Percentiles rank a stretch among this genome's conserved stretches.
phyloP scores from a whole-genome alignment of 2,329 filamentous ascomycete genomes.

The Clathrospora elynae region DNA sequence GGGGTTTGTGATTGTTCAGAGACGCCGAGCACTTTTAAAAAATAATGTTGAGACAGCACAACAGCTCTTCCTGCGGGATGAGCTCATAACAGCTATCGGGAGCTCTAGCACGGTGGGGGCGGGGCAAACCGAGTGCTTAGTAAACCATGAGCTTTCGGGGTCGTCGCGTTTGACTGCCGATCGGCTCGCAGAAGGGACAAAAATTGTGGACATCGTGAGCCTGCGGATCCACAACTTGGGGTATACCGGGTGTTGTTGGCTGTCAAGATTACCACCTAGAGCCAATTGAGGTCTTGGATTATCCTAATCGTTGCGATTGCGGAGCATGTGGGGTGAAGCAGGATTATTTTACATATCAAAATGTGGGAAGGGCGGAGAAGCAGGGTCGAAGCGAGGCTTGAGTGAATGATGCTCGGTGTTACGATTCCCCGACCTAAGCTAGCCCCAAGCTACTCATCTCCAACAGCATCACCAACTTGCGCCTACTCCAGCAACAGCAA shows the following conservation, averaged over 20 bases:
- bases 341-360: slow-evolving; percentile 4
- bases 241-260: slow-evolving; percentile 31
- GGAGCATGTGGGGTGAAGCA: slow-evolving; percentile 12
- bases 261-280: slow-evolving; percentile 29
- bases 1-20: slow-evolving; percentile 1
- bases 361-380: slow-evolving; percentile 1
- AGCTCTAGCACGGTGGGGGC: slow-evolving; percentile 41
- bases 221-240: slow-evolving; percentile 38
- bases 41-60: slow-evolving; percentile 41
- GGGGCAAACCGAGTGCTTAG: slow-evolving; percentile 34
- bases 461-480: slow-evolving; percentile 5
- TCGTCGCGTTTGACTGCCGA: slow-evolving; percentile 26
- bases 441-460: slow-evolving; percentile 15
- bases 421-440: slow-evolving; percentile 18
- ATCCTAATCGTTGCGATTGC: slow-evolving; percentile 8
- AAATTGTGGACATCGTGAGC: slow-evolving; percentile 41
- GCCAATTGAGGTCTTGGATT: slow-evolving; percentile 17
- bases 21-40: slow-evolving; percentile 7
- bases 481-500: slow-evolving; percentile 6
- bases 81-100: slow-evolving; percentile 43
- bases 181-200: slow-evolving; percentile 24
- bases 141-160: slow-evolving; percentile 19
- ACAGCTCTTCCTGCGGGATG: slow-evolving; percentile 41
- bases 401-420: slow-evolving; percentile 19
- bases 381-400: slow-evolving; percentile 3